A percentile compares a stretch with the other conserved stretches of the same genome.
Conservation (phyloP, 192 early-diverging fungal species). For the Backusella westeae region DNA sequence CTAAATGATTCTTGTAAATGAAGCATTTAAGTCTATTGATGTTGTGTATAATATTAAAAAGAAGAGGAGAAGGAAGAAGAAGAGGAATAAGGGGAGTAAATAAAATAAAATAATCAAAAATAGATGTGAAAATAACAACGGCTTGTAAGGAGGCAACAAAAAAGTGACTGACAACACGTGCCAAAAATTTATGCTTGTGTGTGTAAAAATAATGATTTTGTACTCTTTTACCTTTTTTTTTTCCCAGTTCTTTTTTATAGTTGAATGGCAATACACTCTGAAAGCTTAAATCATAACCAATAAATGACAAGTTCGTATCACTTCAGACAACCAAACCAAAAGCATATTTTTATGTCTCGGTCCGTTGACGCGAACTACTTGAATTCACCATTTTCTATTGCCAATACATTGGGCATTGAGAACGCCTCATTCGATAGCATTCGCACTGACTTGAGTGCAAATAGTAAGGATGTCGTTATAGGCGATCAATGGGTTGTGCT, state of each 20-base stretch:
- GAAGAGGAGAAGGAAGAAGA: not conserved
- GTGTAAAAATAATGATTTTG: not conserved
- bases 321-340: constrained; percentile 6
- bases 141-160: not conserved
- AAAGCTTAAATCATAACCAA: not conserved
- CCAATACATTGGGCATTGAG: not conserved
- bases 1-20: constrained; percentile 1
- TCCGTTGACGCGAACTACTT: constrained; percentile 9
- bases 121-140: not conserved
- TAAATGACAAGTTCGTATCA: constrained; percentile 15
- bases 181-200: not conserved
- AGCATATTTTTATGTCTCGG: not conserved
- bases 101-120: not conserved
- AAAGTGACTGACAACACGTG: constrained; percentile 1
- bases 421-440: constrained; percentile 14
- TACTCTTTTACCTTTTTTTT: not conserved
- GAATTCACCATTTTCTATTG: not conserved
- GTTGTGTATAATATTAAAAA: not conserved
- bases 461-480: constrained; percentile 36
- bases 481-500: constrained; percentile 52
- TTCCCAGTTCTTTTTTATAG: not conserved
- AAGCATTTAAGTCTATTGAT: not conserved
- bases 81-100: not conserved
- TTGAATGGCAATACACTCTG: not conserved
- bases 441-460: constrained; percentile 18